These are phyloP conservation scores for Capronia americana DNA, from an alignment of 2,329 filamentous ascomycete genomes.

Conservation along the genomic window DNA sequence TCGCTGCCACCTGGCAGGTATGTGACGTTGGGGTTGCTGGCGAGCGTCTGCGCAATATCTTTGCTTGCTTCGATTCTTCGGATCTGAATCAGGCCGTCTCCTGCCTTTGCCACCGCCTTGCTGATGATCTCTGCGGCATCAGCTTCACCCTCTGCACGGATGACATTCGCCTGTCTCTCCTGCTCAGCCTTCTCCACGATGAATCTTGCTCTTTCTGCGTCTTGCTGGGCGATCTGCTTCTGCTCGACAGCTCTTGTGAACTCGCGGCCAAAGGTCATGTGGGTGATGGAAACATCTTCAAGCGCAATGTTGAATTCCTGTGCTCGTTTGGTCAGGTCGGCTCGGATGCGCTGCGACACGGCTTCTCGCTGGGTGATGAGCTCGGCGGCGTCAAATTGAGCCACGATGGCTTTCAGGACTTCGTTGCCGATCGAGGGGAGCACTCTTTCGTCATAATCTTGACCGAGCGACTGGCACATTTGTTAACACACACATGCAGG, in stretches of 20 bases:
- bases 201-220: conserved; percentile 95
- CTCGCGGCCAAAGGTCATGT: conserved; percentile 99
- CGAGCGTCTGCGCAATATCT: conserved; percentile 90
- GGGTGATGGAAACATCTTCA: conserved; percentile 98
- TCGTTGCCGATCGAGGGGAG: conserved; percentile 99
- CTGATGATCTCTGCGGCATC: conserved; percentile 95
- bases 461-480: conserved; percentile 80
- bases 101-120: conserved; percentile 89
- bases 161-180: conserved; percentile 97
- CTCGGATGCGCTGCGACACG: conserved; percentile 91
- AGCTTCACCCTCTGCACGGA: conserved; percentile 95
- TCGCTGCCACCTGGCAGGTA: conserved; percentile 79
- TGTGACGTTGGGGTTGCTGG: conserved; percentile 91
- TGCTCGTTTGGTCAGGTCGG: conserved; percentile 89
- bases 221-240: conserved; percentile 99
- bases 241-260: conserved; percentile 99
- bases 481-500: conserved; percentile 4
- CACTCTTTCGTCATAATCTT: conserved; percentile 98
- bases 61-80: conserved; percentile 95
- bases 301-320: conserved; percentile 98
- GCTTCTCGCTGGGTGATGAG: conserved; percentile 99
- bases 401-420: conserved; percentile 97
- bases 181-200: conserved; percentile 99
- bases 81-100: conserved; percentile 94
- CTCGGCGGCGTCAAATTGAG: conserved; percentile 97